Evolutionary conservation across 2,329 filamentous ascomycete species (phyloP), one percentile per base, ranked within the genome.

Genomic region (Plenodomus lindquistii): DNA sequence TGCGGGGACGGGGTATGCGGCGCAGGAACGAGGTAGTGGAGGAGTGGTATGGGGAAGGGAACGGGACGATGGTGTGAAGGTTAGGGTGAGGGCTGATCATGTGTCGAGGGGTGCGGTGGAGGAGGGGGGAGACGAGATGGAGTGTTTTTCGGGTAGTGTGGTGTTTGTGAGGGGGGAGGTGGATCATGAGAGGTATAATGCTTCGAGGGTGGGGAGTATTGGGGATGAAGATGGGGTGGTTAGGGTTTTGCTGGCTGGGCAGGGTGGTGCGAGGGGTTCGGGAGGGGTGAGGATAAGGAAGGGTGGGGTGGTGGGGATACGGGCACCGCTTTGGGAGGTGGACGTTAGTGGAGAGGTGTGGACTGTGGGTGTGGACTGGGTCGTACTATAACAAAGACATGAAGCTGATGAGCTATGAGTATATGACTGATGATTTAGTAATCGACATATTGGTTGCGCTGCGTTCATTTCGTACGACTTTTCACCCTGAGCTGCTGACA

Each of bases 321-420:
- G 70, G 41, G 60, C 71, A 37, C 75, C 75, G 3, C 61, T 64
- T 31, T 78, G 76, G 76, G 66, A 75, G 36, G 63, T 77, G 9
- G 61, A 70, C 43, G 46, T 76, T 19, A 58, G 60, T 0, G 66
- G 61, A 2, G 50, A 59, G 42, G 67, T 35, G 27, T 77, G 74
- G 72, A 50, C 61, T 11, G 68, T 77, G 15, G 75, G 64, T 39
- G 73, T 76, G 18, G 75, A 78, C 42, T 79, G 76, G 76, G 49
- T 57, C 16, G 44, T 67, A 29, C 20, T 66, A 6, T 63, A 46
- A 58, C 43, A n/a, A 45, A 10, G 17, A 38, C 10, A 16, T 34
- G 29, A n/a, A 24, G 18, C 8, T 24, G n/a, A 40, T 40, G 24
- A 27, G 11, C 4, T 20, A 48, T 37, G 54, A 53, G 16, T 29